Evolutionary conservation across 2,329 filamentous ascomycete genomes (phyloP), one percentile per base, ranked within the genome.

Genomic region (Hypoxylon sp.): DNA sequence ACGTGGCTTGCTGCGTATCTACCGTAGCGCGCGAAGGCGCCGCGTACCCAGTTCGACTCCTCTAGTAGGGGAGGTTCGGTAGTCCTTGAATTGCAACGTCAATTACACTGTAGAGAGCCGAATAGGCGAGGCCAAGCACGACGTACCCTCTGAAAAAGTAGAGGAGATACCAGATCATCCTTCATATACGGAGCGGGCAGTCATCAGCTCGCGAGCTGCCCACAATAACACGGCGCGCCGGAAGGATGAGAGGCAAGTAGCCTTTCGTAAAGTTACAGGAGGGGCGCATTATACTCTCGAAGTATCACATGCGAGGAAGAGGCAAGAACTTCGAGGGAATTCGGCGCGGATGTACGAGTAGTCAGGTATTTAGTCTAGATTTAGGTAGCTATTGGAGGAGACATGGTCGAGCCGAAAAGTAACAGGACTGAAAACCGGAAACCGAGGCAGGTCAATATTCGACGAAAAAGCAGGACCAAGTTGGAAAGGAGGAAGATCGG

Each of bases 141-240:
- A 85, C 89, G 78, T 80, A 92, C 90, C 91, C 90, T 85, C 91
- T 85, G 71, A 93, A 82, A 75, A 91, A 91, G 80, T 91, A 93
- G 70, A 93, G 81, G 53, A 93, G 80, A 81, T 91, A 92, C 90
- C 90, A 92, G 80, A 92, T 90, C 90, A 92, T 87, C 73, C 72
- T 78, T 75, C 68, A 64, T 56, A 49, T 67, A 66, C 58, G 46
- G 60, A 48, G 54, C 36, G 33, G 50, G 62, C 53, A 65, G 60
- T 46, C 44, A 61, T 49, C 44, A 56, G 42, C 51, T 67, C 56
- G 46, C 53, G 51, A 63, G 62, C 54, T 50, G 45, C 60, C 64
- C 67, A 68, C 57, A 57, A 60, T 53, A 53, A 60, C 54, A 50
- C 63, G 46, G 56, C 63, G 63, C 63, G 52, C 58, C 38, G 28